Evolutionary conservation across 2,329 filamentous ascomycete species (phyloP).

Genomic region (Penicillium rolfsii): DNA sequence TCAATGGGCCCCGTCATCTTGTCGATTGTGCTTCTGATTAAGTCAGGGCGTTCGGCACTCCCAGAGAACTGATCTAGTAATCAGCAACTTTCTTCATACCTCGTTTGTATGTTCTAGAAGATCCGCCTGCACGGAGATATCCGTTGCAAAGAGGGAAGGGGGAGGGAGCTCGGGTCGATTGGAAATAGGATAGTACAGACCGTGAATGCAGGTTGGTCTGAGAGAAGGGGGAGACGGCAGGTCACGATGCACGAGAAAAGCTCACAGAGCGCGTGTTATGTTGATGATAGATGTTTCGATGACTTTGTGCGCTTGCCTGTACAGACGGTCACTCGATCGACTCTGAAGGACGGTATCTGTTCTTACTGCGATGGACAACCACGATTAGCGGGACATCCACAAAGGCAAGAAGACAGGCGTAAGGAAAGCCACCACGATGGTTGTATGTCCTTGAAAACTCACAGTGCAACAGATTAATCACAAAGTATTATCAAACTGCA

Average conservation of each 20-base stretch:
- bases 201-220: background rate
- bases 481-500: background rate
- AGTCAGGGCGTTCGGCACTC: background rate
- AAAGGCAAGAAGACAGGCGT: constrained; percentile 16
- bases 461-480: constrained; percentile 2
- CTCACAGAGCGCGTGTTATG: too few species aligned
- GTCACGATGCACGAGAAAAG: background rate
- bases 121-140: background rate
- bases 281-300: background rate
- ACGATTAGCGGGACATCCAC: constrained; percentile 15
- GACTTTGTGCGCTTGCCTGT: background rate
- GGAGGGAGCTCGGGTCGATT: background rate
- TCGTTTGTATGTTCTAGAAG: background rate
- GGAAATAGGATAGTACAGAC: background rate
- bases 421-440: background rate
- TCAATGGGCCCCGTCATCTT: constrained; percentile 65
- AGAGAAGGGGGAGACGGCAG: background rate
- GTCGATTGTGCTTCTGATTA: constrained; percentile 10
- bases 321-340: background rate
- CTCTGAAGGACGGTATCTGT: background rate
- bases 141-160: background rate
- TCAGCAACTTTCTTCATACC: background rate
- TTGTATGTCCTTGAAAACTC: constrained; percentile 1
- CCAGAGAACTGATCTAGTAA: background rate
- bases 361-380: constrained; percentile 5